Conservation (phyloP, 106 monocot genomes). For the Dendrobium huoshanense region DNA sequence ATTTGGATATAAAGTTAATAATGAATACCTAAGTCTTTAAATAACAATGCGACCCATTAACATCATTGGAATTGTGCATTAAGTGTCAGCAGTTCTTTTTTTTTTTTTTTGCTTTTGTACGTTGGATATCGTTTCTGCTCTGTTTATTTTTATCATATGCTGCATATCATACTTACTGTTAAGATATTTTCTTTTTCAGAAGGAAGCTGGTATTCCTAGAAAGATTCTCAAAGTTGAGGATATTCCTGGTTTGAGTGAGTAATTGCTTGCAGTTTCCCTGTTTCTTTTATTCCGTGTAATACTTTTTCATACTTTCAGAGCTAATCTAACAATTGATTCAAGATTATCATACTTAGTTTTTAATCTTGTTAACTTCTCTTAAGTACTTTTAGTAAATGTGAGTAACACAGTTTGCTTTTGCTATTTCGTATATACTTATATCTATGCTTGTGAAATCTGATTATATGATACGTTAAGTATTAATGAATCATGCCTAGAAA, state of each 20-base stretch:
- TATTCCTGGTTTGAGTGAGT: conserved; percentile 96
- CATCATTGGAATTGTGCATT: neutral
- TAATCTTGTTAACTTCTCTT: neutral
- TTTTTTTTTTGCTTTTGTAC: neutral
- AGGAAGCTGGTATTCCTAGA: conserved; percentile 89
- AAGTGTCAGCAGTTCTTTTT: neutral
- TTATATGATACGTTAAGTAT: neutral
- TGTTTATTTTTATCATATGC: neutral
- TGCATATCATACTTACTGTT: neutral
- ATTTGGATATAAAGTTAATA: too few relatives aligned
- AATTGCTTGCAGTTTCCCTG: neutral
- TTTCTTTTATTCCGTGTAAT: neutral
- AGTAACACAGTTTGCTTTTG: neutral
- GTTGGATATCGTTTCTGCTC: neutral
- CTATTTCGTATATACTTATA: neutral
- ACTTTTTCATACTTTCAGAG: neutral
- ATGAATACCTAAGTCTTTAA: too few relatives aligned
- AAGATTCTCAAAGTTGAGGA: conserved; percentile 89
- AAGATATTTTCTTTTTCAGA: conserved; percentile 34
- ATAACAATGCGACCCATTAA: neutral
- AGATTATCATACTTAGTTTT: neutral
- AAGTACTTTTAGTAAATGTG: neutral
- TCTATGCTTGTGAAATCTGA: neutral
- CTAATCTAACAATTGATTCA: neutral
- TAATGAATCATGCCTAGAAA: neutral